Base-by-base conservation (phyloP, 1,139 yeast genomes). In the Kodamaea sp. region DNA sequence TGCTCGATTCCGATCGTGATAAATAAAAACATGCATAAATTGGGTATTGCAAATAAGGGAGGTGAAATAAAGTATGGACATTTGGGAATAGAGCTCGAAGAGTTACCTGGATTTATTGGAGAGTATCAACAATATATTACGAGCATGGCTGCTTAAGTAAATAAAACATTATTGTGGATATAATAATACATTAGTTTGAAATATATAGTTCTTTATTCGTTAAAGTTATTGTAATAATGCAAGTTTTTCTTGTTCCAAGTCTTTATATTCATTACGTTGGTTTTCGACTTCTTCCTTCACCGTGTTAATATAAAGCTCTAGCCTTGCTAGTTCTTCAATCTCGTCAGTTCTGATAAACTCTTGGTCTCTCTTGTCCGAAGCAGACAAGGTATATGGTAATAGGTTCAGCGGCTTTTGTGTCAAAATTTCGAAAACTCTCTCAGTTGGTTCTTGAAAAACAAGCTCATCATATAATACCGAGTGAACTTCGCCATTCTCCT, bases 401-500 rank as follows among this genome's bases (percentile, higher is more conserved):
- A 84, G 54, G 37, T 87, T 85, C 25, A 88, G 83, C 2, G 97
- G 95, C 43, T 76, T 73, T 33, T 74, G 64, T 7, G 96, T 87
- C 52, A 92, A 70, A 6, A 81, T 66, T 48, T 84, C 87, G 61
- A 92, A 90, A 61, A 89, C 79, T 24, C 75, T 75, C 52, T 92
- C 97, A 2, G 97, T 89, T 2, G 99, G 99, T 58, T 92, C 99
- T 57, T 86, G 89, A 56, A 94, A 92, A 8, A 92, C 96, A 29
- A 92, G 67, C 58, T 92, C 98, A 55, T 92, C 98, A 56, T 84
- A 92, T 33, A 84, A 69, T 5, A 85, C 77, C 34, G 92, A 79
- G 51, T 87, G 81, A 1, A 72, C 73, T 40, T 69, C 75, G 1
- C 75, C 76, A 43, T 65, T 66, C 42, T 67, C 73, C 36, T 60